phyloP scores from a whole-genome alignment of 2,329 filamentous ascomycete species.

The Verticillium alfalfae region DNA sequence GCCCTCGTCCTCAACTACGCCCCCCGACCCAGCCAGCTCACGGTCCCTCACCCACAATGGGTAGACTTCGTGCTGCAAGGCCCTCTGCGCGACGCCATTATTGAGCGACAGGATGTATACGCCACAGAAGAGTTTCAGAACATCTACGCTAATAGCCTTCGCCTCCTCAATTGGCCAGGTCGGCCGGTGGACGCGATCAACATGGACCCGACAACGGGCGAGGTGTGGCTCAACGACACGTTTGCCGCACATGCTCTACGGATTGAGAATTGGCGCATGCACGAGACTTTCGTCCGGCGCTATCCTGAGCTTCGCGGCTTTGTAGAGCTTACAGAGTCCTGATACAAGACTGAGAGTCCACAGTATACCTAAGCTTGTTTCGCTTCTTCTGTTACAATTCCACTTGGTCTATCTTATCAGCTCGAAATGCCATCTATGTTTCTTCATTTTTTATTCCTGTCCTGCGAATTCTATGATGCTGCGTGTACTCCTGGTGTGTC shows the following conservation, averaged over 20 bases:
- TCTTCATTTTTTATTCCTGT: not conserved
- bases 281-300: conserved; percentile 17
- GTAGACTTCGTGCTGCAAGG: conserved; percentile 25
- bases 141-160: conserved; percentile 24
- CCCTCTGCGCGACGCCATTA: conserved; percentile 25
- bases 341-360: not conserved
- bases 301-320: conserved; percentile 18
- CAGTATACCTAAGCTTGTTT: not conserved
- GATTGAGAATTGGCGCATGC: conserved; percentile 18
- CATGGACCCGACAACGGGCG: conserved; percentile 17
- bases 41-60: conserved; percentile 21
- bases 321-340: conserved; percentile 8
- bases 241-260: conserved; percentile 17
- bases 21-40: conserved; percentile 20
- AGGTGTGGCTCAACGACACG: conserved; percentile 17
- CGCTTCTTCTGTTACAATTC: not conserved
- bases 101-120: conserved; percentile 27
- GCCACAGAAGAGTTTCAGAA: conserved; percentile 28
- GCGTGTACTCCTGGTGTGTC: not conserved
- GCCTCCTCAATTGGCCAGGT: conserved; percentile 26
- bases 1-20: conserved; percentile 14
- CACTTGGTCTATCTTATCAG: conserved; percentile 2
- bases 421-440: conserved; percentile 1
- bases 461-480: not conserved
- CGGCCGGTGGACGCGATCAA: conserved; percentile 16